Evolutionary conservation across 106 monocot species (phyloP).

Genomic region (Dioscorea dumetorum): DNA sequence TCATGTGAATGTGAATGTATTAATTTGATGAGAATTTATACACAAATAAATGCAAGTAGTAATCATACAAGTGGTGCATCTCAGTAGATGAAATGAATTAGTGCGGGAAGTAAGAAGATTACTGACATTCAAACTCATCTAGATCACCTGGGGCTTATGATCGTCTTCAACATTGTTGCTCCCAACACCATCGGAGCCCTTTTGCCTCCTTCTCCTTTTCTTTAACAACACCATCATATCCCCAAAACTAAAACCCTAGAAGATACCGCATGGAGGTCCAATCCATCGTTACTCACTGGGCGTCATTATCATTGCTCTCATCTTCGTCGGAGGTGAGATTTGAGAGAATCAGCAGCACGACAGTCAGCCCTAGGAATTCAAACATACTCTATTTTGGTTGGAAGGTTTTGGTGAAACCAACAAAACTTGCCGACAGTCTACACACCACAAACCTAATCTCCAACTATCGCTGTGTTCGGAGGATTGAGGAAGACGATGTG

Average conservation of each 20-base stretch:
- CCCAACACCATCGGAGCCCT: not conserved
- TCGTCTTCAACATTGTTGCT: not conserved
- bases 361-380: too few relatives aligned
- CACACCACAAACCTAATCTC: too few relatives aligned
- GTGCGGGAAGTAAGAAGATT: not conserved
- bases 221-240: constrained; percentile 9
- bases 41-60: not conserved
- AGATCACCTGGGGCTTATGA: constrained; percentile 5
- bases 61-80: not conserved
- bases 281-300: not conserved
- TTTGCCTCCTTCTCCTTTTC: not conserved
- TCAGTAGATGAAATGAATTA: not conserved
- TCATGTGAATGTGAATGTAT: too few relatives aligned
- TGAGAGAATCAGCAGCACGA: constrained; percentile 48
- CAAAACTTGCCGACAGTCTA: too few relatives aligned
- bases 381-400: too few relatives aligned
- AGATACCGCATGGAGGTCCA: constrained; percentile 1
- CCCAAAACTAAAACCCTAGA: constrained; percentile 4
- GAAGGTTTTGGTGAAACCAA: too few relatives aligned
- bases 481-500: too few relatives aligned
- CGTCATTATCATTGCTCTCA: constrained; percentile 10
- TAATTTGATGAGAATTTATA: too few relatives aligned
- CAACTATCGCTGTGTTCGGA: too few relatives aligned
- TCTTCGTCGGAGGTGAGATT: constrained; percentile 9
- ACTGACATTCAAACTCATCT: not conserved